Base-by-base conservation (phyloP, 192 early-diverging fungal species). In the Coemansia sp. region DNA sequence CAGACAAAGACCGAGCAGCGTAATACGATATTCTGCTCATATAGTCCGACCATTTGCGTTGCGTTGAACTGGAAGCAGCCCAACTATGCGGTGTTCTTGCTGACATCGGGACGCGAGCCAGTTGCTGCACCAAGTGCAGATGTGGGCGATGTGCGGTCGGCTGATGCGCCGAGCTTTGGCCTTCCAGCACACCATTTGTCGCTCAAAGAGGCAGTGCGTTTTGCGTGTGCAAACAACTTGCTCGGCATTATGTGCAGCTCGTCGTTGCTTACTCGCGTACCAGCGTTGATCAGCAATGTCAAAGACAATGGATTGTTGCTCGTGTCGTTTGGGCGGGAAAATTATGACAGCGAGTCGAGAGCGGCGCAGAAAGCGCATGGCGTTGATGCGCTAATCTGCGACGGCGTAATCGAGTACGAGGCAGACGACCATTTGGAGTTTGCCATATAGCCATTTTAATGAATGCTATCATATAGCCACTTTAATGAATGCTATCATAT, bases 51-150 rank as follows among this genome's bases (percentile, higher is more conserved):
- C 17, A 87, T 97, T 1, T 99, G 97, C 81, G 92, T 90, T 12
- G 90, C 93, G 15, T 64, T 97, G 38, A 99, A 95, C 83, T 98
- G 97, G 97, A 99, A 99, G 76, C 97, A 99, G 64, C 96, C 96
- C 19, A 98, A 98, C 69, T 99, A 91, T 59, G 86, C 91, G 21
- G 97, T 99, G 19, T 99, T 99, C 70, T 94, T 97, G 76, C 86
- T 90, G 59, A 93, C 92, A 4, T 86, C 86, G 39, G 91, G 90
- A 47, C 93, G 94, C 25, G 68, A 68, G 59, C 56, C 68, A 8
- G 12, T 47, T 11, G 55, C 50, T 17, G 39, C 60, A 17, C 10
- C 23, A 10, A 62, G 65, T 22, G 57, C 84, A 10, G 64, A 55
- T 15, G 60, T 43, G 32, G 59, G 37, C 17, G 45, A n/a, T 11